Conservation (phyloP, 2,329 filamentous ascomycete species). For the Paraphaeosphaeria sporulosa region DNA sequence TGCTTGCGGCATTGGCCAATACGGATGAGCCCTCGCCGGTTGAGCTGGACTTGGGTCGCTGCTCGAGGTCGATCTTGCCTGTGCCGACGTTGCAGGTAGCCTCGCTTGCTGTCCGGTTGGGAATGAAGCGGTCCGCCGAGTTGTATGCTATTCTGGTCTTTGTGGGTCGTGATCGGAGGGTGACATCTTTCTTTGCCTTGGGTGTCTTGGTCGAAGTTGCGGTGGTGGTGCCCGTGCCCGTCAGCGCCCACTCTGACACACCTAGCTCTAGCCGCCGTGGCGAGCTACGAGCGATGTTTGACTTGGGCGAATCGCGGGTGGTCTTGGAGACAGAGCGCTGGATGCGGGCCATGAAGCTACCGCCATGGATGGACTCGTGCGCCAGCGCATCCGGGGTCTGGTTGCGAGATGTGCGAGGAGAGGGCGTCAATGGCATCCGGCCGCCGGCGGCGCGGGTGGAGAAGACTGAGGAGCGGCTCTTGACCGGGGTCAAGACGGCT, state of each 20-base stretch:
- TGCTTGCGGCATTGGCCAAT: conserved; percentile 75
- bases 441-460: conserved; percentile 91
- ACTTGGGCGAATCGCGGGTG: conserved; percentile 88
- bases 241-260: conserved; percentile 90
- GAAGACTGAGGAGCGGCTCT: conserved; percentile 94
- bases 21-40: conserved; percentile 75
- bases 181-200: conserved; percentile 47
- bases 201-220: conserved; percentile 51
- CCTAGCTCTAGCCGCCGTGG: conserved; percentile 89
- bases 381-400: conserved; percentile 55
- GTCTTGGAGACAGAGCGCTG: conserved; percentile 72
- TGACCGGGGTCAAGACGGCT: conserved; percentile 87
- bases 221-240: conserved; percentile 71
- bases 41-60: conserved; percentile 73
- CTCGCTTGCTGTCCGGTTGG: conserved; percentile 89
- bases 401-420: conserved; percentile 71
- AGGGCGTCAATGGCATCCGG: conserved; percentile 93
- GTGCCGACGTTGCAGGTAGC: conserved; percentile 83
- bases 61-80: conserved; percentile 74
- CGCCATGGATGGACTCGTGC: conserved; percentile 74
- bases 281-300: conserved; percentile 86
- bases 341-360: conserved; percentile 80
- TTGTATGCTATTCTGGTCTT: conserved; percentile 62
- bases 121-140: conserved; percentile 91
- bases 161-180: conserved; percentile 42